Base-by-base conservation (phyloP, 352 stramenopile species). In the Phytophthora pistaciae region DNA sequence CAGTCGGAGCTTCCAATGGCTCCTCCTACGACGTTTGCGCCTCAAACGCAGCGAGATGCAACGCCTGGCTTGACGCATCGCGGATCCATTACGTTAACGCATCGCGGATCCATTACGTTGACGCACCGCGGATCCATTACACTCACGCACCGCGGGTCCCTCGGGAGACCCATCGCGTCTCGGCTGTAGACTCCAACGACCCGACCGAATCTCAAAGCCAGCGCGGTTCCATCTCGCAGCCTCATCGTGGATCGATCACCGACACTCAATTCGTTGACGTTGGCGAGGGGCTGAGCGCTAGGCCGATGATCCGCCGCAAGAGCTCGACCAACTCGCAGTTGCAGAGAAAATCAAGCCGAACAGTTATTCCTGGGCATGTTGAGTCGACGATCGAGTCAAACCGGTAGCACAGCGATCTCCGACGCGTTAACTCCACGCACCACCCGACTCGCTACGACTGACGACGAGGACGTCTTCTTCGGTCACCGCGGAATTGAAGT, bases 401-500 rank as follows among this genome's bases (percentile, higher is more conserved):
- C 56, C 18, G 18, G 50, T 18, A 49, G 42, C 18, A 23, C 42
- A 1, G 42, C 42, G 3, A 7, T 49, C 7, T 49, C 42, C 18
- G 42, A 49, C 42, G 42, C 42, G n/a, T 23, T 49, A 20, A 49
- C 42, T 1, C 42, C 42, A 9, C 42, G 42, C 5, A 49, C 42
- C 6, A 49, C 16, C 21, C 42, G 42, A 49, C 42, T 23, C 13
- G 16, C 6, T 7, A 49, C 42, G 6, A 49, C 42, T 6, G 42
- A 49, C 16, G 5, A 8, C 16, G 42, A 49, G 6, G 42, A 49
- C 2, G 6, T 7, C 14, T 10, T 23, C 42, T 21, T 49, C 3
- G 56, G 38, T 2, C 57, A 48, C 40, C 57, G 18, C 31, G 44
- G 31, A 4, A 62, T 62, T 3, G 38, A 54, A 56, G n/a, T 48